phyloP scores from a whole-genome alignment of 192 early-diverging fungal genomes.

The Backusella parvicylindrica region DNA sequence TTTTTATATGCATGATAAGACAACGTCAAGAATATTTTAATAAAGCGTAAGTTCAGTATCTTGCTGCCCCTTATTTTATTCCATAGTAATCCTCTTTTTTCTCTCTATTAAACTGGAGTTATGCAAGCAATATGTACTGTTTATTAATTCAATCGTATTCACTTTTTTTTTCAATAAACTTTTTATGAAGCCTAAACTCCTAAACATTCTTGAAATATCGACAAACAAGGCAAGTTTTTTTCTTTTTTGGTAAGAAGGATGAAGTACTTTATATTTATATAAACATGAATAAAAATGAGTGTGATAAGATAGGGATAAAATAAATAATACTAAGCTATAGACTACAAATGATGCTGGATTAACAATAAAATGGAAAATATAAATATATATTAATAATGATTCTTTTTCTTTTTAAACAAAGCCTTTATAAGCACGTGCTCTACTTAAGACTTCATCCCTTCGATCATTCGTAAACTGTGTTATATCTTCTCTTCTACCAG shows the following conservation, averaged over 20 bases:
- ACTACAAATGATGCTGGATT: not conserved
- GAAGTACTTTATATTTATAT: not conserved
- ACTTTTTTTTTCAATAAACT: not conserved
- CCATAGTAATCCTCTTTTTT: not conserved
- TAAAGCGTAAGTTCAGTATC: not conserved
- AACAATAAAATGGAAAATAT: not conserved
- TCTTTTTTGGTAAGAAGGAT: not conserved
- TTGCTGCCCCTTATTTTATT: not conserved
- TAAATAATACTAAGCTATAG: not conserved
- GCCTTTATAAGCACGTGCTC: not conserved
- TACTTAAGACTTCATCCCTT: not conserved
- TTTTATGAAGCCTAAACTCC: not conserved
- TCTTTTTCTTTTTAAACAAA: not conserved
- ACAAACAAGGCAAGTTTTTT: not conserved
- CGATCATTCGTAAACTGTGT: not conserved
- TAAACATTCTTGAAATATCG: not conserved
- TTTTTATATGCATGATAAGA: not conserved
- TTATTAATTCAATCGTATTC: not conserved
- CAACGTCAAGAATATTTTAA: not conserved
- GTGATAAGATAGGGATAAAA: not conserved
- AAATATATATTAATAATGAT: not conserved
- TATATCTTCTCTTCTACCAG: not conserved
- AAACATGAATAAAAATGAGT: conserved; percentile 1
- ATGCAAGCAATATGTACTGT: not conserved
- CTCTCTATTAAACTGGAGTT: not conserved